phyloP scores from a whole-genome alignment of 805 yeast species.

The Brettanomyces bruxellensis region DNA sequence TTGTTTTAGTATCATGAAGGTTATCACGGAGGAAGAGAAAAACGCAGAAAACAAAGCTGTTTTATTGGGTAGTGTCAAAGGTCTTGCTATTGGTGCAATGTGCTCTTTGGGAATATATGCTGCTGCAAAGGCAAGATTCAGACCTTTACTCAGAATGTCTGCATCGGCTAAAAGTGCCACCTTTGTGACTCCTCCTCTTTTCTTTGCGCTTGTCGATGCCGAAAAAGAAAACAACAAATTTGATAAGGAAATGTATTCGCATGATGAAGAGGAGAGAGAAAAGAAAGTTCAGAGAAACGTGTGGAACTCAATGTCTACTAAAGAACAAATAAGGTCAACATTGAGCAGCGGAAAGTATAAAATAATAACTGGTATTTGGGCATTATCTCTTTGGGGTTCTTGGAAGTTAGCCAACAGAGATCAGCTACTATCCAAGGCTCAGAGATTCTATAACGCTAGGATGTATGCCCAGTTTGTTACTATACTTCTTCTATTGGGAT shows the following conservation, averaged over 20 bases:
- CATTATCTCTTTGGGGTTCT: conserved; percentile 70
- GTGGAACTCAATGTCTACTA: conserved; percentile 41
- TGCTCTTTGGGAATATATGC: conserved; percentile 49
- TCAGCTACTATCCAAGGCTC: conserved; percentile 63
- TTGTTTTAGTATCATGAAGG: conserved; percentile 7
- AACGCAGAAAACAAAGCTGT: conserved; percentile 9
- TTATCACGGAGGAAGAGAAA: conserved; percentile 13
- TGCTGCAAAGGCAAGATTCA: conserved; percentile 38
- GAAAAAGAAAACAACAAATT: not conserved
- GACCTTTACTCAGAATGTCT: conserved; percentile 35
- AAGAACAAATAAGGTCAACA: conserved; percentile 41
- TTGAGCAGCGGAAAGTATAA: conserved; percentile 52
- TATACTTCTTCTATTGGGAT: conserved; percentile 58
- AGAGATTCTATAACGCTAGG: conserved; percentile 81
- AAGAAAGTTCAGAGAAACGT: conserved; percentile 37
- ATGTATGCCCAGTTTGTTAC: conserved; percentile 85
- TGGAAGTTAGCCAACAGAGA: conserved; percentile 69
- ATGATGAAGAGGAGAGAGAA: conserved; percentile 25
- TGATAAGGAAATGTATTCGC: not conserved
- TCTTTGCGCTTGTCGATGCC: not conserved
- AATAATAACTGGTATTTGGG: conserved; percentile 69
- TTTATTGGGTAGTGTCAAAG: conserved; percentile 12
- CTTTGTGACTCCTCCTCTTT: conserved; percentile 25
- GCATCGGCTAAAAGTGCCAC: conserved; percentile 57
- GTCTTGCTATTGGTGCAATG: conserved; percentile 36